Conservation (phyloP, 2,329 filamentous ascomycete genomes). For the Coniochaeta pulveracea region DNA sequence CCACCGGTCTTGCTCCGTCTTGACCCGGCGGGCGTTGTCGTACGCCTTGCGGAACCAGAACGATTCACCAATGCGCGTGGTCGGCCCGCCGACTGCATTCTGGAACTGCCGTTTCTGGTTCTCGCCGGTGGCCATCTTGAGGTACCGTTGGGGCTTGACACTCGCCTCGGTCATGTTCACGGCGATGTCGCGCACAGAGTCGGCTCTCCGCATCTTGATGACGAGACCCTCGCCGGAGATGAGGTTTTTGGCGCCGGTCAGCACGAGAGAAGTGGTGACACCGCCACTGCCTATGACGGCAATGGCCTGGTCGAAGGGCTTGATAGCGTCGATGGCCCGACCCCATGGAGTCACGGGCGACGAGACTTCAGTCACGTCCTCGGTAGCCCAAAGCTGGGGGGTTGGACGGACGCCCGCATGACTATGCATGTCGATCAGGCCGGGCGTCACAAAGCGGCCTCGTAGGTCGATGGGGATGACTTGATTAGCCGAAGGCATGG, state of each 20-base stretch:
- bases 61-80: slow-evolving; percentile 55
- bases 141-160: slow-evolving; percentile 53
- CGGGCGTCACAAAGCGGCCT: slow-evolving; percentile 52
- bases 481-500: no score
- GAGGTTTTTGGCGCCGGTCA: slow-evolving; percentile 62
- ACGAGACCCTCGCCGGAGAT: slow-evolving; percentile 61
- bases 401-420: slow-evolving; percentile 50
- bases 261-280: slow-evolving; percentile 54
- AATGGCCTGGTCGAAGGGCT: slow-evolving; percentile 52
- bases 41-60: slow-evolving; percentile 59
- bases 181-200: slow-evolving; percentile 51
- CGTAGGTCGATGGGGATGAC: no score
- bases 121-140: slow-evolving; percentile 69
- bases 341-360: slow-evolving; percentile 56
- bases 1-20: slow-evolving; percentile 56
- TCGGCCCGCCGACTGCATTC: slow-evolving; percentile 39
- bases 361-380: slow-evolving; percentile 53
- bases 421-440: slow-evolving; percentile 63
- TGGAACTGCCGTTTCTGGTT: slow-evolving; percentile 54
- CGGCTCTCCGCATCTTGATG: slow-evolving; percentile 51
- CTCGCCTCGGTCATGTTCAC: slow-evolving; percentile 55
- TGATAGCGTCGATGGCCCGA: slow-evolving; percentile 52
- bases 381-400: slow-evolving; percentile 40
- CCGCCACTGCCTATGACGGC: slow-evolving; percentile 61
- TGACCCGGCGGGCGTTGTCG: slow-evolving; percentile 45